These are phyloP conservation scores for Cladophialophora yegresii DNA, from an alignment of 2,329 filamentous ascomycete species.

Conservation along the genomic window DNA sequence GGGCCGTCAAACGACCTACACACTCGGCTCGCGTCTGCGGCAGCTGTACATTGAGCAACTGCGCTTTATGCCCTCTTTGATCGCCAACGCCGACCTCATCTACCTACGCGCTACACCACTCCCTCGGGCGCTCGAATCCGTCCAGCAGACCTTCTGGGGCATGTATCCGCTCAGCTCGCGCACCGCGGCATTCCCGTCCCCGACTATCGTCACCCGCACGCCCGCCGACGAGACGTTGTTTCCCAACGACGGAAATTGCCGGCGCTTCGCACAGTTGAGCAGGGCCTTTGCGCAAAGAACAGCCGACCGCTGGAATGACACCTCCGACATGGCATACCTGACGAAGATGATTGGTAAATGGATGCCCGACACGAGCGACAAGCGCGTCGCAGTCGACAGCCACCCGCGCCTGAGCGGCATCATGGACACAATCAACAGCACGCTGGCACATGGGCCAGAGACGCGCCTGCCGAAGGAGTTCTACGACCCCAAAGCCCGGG, in stretches of 20 bases:
- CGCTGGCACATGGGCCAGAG: conserved; percentile 75
- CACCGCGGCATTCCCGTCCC: conserved; percentile 57
- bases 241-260: conserved; percentile 74
- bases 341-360: conserved; percentile 76
- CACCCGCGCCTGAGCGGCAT: conserved; percentile 83
- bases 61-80: conserved; percentile 65
- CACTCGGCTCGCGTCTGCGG: conserved; percentile 68
- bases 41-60: conserved; percentile 74
- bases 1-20: conserved; percentile 70
- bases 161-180: conserved; percentile 66
- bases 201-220: conserved; percentile 66
- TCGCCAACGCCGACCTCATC: conserved; percentile 60
- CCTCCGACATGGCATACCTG: conserved; percentile 80
- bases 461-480: conserved; percentile 82
- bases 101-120: conserved; percentile 75
- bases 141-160: conserved; percentile 73
- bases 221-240: conserved; percentile 74
- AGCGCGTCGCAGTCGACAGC: conserved; percentile 76
- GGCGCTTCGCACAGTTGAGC: conserved; percentile 69
- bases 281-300: conserved; percentile 71
- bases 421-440: conserved; percentile 92
- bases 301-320: conserved; percentile 71
- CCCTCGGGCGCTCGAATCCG: conserved; percentile 72
- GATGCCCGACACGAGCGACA: conserved; percentile 69
- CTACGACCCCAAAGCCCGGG: conserved; percentile 72